Base-by-base conservation (phyloP, 2,329 filamentous ascomycete genomes). In the Scytalidium lignicola region DNA sequence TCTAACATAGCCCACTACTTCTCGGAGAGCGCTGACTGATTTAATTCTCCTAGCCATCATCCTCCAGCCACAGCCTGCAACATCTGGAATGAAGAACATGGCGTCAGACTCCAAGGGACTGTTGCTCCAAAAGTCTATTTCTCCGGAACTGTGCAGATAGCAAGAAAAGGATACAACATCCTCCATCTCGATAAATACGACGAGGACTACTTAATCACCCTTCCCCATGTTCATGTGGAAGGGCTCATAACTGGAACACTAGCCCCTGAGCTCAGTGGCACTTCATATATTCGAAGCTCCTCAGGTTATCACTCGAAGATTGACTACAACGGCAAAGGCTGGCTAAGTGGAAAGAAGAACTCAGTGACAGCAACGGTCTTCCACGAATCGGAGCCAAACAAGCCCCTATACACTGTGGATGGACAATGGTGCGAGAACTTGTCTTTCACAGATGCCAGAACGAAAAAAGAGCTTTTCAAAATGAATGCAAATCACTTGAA, bases 121-220 rank as follows among this genome's bases (percentile, higher is more conserved):
- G 95, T 96, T 60, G 91, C 88, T 4, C 92, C 96, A 64, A 96
- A 96, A 69, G 90, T 91, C 4, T 93, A 88, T 22, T 96, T 97
- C 70, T 88, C 86, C 54, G 86, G 86, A 59, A 96, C 91, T 32
- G 96, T 97, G 67, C 87, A 92, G 61, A 87, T 97, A 64, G 95
- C 95, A 75, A 88, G 95, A 70, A 85, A 93, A 59, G 92, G 92
- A 43, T 91, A 96, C 64, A 91, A 90, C 23, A 74, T 95, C 23
- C 77, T 95, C 53, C 88, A 89, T 45, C 71, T 96, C 52, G 85
- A 86, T 22, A 58, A 71, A 46, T 68, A 69, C 45, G 58, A 65
- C 47, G 67, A 73, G 54, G 82, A 80, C 58, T 93, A 95, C 73
- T 78, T 96, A 55, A 95, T 97, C 66, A 95, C 91, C 3, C 84